Conservation (phyloP, 148 eudicot species). For the Rhododendron henanense region DNA sequence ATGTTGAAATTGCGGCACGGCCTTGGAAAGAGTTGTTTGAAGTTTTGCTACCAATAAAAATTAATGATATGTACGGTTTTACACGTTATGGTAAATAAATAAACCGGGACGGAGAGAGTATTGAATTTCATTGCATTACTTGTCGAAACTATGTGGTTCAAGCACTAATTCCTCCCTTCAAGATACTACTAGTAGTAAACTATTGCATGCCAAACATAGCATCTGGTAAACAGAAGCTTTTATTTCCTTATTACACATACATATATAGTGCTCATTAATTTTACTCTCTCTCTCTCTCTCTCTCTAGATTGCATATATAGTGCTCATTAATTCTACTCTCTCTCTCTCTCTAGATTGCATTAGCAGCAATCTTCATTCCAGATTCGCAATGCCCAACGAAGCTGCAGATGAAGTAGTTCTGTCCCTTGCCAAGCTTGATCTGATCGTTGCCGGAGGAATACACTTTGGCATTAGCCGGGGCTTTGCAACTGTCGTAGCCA, state of each 20-base stretch:
- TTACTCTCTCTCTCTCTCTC: background rate
- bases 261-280: background rate
- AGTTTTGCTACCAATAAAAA: no score
- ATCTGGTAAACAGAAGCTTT: background rate
- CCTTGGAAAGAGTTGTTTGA: no score
- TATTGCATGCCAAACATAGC: background rate
- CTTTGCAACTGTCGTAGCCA: conserved; percentile 32
- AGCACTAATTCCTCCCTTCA: background rate
- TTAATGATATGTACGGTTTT: no score
- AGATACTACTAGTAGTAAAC: background rate
- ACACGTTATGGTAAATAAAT: no score
- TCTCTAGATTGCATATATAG: conserved; percentile 18
- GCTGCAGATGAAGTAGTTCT: conserved; percentile 58
- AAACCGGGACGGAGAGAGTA: no score
- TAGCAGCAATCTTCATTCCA: conserved; percentile 62
- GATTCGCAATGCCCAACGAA: conserved; percentile 42
- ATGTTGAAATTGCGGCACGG: no score
- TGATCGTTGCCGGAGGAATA: conserved; percentile 39
- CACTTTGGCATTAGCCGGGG: conserved; percentile 32
- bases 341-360: conserved; percentile 20
- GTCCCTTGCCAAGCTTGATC: conserved; percentile 46
- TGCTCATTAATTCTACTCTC: background rate
- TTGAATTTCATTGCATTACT: background rate
- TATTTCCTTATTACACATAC: background rate
- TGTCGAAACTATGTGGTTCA: background rate